Conservation (phyloP, 2,329 filamentous ascomycete genomes). For the Emmonsia crescens region DNA sequence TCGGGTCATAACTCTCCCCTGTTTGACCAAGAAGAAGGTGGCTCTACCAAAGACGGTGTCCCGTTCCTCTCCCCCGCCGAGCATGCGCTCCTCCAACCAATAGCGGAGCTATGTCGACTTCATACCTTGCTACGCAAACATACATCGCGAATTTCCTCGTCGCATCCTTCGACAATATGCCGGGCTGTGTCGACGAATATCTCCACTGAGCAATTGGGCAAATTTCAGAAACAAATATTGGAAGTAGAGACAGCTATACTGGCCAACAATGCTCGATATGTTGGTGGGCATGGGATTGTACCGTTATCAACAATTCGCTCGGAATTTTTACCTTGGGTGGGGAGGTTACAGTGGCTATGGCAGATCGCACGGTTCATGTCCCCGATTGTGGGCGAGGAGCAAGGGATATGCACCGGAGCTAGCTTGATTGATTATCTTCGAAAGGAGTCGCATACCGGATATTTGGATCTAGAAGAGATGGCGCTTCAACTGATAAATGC, state of each 20-base stretch:
- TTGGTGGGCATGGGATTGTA: slow-evolving; percentile 88
- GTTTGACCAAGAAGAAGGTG: slow-evolving; percentile 47
- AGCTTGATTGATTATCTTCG: slow-evolving; percentile 67
- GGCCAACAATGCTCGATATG: slow-evolving; percentile 61
- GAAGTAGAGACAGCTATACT: slow-evolving; percentile 74
- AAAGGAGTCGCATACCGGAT: slow-evolving; percentile 72
- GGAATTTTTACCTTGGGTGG: slow-evolving; percentile 79
- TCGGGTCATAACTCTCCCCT: slow-evolving; percentile 88
- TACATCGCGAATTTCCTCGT: slow-evolving; percentile 54
- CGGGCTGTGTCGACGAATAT: slow-evolving; percentile 77
- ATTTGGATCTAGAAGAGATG: slow-evolving; percentile 70
- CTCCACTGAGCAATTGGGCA: slow-evolving; percentile 59
- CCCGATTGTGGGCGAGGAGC: slow-evolving; percentile 21
- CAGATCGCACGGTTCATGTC: slow-evolving; percentile 60
- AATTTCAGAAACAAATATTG: slow-evolving; percentile 74
- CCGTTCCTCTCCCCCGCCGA: slow-evolving; percentile 61
- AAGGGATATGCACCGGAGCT: slow-evolving; percentile 51
- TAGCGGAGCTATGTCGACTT: slow-evolving; percentile 66
- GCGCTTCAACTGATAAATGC: slow-evolving; percentile 61
- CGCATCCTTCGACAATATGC: slow-evolving; percentile 72
- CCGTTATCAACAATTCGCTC: slow-evolving; percentile 74
- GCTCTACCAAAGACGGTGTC: slow-evolving; percentile 40
- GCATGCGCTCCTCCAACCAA: slow-evolving; percentile 64
- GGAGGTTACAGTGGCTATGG: slow-evolving; percentile 79
- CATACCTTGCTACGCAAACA: slow-evolving; percentile 62